Evolutionary conservation across 140 eudicot genomes (phyloP).

Genomic region (Ambrosia hybrid): DNA sequence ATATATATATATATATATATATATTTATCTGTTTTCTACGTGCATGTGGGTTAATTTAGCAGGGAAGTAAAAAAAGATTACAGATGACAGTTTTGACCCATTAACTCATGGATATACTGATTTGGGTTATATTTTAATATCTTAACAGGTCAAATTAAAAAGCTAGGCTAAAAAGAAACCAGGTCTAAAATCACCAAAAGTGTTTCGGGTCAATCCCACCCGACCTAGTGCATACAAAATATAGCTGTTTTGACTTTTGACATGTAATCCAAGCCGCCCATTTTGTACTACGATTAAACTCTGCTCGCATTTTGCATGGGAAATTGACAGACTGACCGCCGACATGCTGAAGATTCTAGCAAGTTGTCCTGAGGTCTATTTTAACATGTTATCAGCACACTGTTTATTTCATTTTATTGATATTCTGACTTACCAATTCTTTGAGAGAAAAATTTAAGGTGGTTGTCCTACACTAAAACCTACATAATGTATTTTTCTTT

Average conservation of each 20-base stretch:
- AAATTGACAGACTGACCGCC: background rate
- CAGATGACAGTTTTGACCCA: background rate
- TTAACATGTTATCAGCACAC: background rate
- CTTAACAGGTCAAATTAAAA: background rate
- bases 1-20: constrained; percentile 8
- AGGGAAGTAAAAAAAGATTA: background rate
- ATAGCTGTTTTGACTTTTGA: background rate
- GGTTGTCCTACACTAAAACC: too few species aligned
- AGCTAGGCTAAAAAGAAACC: background rate
- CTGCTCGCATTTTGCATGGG: background rate
- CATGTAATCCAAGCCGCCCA: background rate
- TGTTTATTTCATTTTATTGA: background rate
- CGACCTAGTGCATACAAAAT: background rate
- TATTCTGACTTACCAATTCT: background rate
- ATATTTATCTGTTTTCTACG: background rate
- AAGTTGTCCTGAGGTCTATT: background rate
- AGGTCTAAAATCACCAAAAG: background rate
- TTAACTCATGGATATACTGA: background rate
- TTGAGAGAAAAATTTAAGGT: background rate
- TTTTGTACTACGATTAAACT: background rate
- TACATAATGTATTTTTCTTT: too few species aligned
- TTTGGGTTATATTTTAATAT: background rate
- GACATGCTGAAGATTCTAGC: background rate
- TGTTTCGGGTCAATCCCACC: background rate
- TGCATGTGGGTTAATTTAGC: constrained; percentile 5